Base-by-base conservation (phyloP, 108 stramenopile species). In the Fragilaria radians region DNA sequence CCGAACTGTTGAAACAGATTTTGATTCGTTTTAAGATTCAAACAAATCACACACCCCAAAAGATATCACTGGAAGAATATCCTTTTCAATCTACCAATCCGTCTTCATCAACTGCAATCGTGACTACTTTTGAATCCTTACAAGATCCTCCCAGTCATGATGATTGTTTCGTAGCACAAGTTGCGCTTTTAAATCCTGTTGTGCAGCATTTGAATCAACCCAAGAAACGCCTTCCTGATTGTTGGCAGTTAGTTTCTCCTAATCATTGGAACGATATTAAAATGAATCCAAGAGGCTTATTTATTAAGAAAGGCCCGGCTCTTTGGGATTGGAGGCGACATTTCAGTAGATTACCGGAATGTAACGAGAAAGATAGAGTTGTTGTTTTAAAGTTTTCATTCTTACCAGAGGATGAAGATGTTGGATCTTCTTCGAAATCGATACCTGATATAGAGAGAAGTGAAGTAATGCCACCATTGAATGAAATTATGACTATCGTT, bases 401-500 rank as follows among this genome's bases (percentile, higher is more conserved):
- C 18, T 14, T 71, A 14, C 45, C 57, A 34, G 25, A 58, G 27
- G 32, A 64, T 5, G 32, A 46, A 14, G 46, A 33, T 36, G 32
- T 23, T 1, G 7, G 61, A 32, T 52, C 45, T 33, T 46, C n/a
- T n/a, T 28, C 46, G 24, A 5, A 9, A 3, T 5, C 27, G 25
- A 18, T 21, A 17, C 48, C 46, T 19, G 11, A 48, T 19, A 45
- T 63, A 22, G 48, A 50, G 5, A 42, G 60, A 51, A 47, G 48
- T 2, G 36, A 42, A 24, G 22, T 29, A 22, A 76, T 73, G 71
- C 74, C 76, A 36, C 72, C 79, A 7, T 42, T 91, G 36, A 66
- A 80, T 28, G 74, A 87, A 33, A 48, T 91, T 17, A 61, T 93
- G 25, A 93, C 92, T 1, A 78, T 93, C 22, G 57, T 93, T 46